Conservation (phyloP, 2,329 filamentous ascomycete species). For the Dactylellina sp. region DNA sequence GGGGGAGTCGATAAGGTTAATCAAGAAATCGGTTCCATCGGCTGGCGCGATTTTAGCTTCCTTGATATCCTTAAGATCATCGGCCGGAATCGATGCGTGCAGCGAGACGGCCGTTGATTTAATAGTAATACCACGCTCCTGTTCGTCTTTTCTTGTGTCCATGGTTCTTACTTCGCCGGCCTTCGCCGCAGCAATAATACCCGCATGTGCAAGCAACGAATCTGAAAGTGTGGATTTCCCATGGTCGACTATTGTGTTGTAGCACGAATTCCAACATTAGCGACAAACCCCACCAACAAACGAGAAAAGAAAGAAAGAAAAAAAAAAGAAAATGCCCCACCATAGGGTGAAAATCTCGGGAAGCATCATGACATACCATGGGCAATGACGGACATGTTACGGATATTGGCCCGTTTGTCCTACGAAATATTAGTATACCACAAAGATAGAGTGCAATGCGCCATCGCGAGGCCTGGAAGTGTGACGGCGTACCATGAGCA, state of each 20-base stretch:
- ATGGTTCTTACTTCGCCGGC: constrained; percentile 95
- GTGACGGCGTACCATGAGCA: constrained; percentile 70
- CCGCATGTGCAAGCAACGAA: constrained; percentile 97
- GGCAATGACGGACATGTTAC: constrained; percentile 99
- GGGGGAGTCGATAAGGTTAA: constrained; percentile 99
- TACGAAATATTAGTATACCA: constrained; percentile 31
- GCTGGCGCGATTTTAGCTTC: constrained; percentile 90
- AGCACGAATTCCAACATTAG: constrained; percentile 36
- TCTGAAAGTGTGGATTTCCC: constrained; percentile 99
- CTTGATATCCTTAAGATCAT: constrained; percentile 94
- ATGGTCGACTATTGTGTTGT: constrained; percentile 79
- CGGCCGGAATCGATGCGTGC: constrained; percentile 83
- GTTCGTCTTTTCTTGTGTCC: constrained; percentile 96
- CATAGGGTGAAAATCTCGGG: background rate
- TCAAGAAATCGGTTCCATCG: constrained; percentile 95
- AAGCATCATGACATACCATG: constrained; percentile 73
- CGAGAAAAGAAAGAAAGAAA: constrained; percentile 13
- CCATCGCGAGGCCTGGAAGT: constrained; percentile 1
- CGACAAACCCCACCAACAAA: background rate
- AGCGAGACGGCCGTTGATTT: constrained; percentile 99
- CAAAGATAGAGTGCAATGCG: constrained; percentile 16
- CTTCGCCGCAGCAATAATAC: constrained; percentile 99
- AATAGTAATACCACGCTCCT: constrained; percentile 99
- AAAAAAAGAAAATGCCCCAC: constrained; percentile 39
- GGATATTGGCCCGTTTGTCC: constrained; percentile 71